Evolutionary conservation across 345 rosid species (phyloP), one percentile per base, ranked within the genome.

Genomic region (Isatis tinctoria): DNA sequence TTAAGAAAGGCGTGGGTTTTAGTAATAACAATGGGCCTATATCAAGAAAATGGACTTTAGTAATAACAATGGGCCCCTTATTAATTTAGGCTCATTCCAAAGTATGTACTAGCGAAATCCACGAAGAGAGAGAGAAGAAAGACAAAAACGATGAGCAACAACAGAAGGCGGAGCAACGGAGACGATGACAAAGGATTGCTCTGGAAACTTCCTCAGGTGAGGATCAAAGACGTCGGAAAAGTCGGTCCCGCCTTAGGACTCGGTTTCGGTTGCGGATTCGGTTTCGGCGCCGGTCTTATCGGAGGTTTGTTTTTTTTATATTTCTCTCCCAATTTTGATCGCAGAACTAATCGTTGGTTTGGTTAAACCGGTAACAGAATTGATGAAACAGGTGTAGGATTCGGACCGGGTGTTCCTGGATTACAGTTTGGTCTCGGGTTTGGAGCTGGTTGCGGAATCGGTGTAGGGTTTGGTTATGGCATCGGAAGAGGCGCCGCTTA

Each of bases 381-480:
- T 56, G 47, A 45, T 66, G 73, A 35, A 28, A 24, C 33, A 89
- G 98, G 98, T 65, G 73, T 85, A 26, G 95, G 97, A 47, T 67
- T 91, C 24, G 96, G 96, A 60, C 96, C 95, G 63, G 97, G 97
- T 43, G 57, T 90, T 74, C 96, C 97, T 33, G 93, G 96, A 51
- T 73, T 94, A 49, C 93, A 90, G 66, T 72, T 91, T 16, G 97
- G 97, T 16, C 65, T 87, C 13, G 96, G 96, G 24, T 65, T 90
- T 24, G 97, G 96, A 49, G 90, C 84, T 27, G 97, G 98, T 44
- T 91, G 98, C 75, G 98, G 97, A 18, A 59, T 91, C 63, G 97
- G 98, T 47, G 69, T 87, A 16, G 98, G 98, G 18, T 91, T 93
- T 82, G 97, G 94, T 3, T 94, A 91, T 84, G 96, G 96, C 4